Conservation (phyloP, 345 rosid genomes). For the Lepidium aucheri region DNA sequence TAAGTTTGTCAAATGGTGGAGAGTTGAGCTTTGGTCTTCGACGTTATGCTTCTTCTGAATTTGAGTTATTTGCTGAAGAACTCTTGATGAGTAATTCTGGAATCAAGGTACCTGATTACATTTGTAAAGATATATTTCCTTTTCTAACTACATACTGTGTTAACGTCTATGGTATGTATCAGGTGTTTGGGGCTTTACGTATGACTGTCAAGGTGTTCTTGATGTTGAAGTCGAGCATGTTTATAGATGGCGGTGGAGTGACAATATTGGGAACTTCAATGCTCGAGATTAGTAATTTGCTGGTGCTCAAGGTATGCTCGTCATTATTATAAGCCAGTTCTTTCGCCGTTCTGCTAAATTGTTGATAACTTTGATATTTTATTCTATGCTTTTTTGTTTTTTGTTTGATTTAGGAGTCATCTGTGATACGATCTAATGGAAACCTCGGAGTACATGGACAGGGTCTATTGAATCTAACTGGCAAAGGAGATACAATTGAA, state of each 20-base stretch:
- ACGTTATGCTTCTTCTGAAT: conserved; percentile 84
- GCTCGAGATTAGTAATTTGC: conserved; percentile 86
- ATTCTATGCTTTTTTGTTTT: neutral
- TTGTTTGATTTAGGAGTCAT: conserved; percentile 19
- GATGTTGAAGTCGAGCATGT: conserved; percentile 94
- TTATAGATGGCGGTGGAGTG: conserved; percentile 85
- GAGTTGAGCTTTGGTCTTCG: conserved; percentile 78
- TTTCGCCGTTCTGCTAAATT: neutral
- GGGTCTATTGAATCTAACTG: conserved; percentile 25
- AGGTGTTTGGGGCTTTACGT: conserved; percentile 97
- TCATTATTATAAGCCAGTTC: neutral
- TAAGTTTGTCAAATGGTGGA: conserved; percentile 65
- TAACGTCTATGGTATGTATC: conserved; percentile 10
- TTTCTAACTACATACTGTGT: neutral
- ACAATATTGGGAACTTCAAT: conserved; percentile 69
- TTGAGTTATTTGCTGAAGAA: conserved; percentile 91
- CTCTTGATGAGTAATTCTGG: conserved; percentile 81
- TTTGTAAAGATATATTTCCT: neutral
- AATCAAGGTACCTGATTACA: conserved; percentile 44
- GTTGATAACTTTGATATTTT: neutral
- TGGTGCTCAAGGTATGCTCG: conserved; percentile 75
- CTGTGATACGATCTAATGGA: conserved; percentile 29
- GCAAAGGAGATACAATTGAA: conserved; percentile 28
- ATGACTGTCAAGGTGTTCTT: conserved; percentile 95
- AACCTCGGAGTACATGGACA: conserved; percentile 34